Evolutionary conservation across 192 early-diverging fungal species (phyloP).

Genomic region (Coemansia sp.): DNA sequence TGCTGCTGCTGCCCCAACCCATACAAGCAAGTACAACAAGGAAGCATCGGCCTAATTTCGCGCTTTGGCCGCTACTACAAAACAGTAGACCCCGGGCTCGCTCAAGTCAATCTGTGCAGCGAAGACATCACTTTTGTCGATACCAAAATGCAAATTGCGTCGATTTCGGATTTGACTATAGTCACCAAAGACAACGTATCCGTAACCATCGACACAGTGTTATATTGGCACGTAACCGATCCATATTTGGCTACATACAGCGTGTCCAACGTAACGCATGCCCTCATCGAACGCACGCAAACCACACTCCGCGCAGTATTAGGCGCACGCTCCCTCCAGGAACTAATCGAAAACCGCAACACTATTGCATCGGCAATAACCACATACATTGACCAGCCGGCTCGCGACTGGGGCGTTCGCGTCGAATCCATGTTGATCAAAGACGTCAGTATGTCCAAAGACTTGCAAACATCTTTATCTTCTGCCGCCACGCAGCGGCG

Average conservation of each 20-base stretch:
- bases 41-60: conserved; percentile 45
- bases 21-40: conserved; percentile 47
- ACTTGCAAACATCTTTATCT: conserved; percentile 79
- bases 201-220: conserved; percentile 78
- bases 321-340: conserved; percentile 81
- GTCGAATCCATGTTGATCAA: conserved; percentile 84
- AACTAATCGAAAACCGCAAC: conserved; percentile 86
- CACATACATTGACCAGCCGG: conserved; percentile 77
- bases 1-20: conserved; percentile 55
- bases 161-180: conserved; percentile 70
- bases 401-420: conserved; percentile 75
- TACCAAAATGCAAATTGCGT: conserved; percentile 63
- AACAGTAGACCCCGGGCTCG: conserved; percentile 59
- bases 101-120: conserved; percentile 55
- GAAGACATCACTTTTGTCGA: conserved; percentile 52
- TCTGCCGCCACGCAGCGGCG: conserved; percentile 87
- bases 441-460: conserved; percentile 71
- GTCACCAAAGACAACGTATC: conserved; percentile 92
- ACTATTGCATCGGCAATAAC: conserved; percentile 83
- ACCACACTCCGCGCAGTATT: conserved; percentile 86
- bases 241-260: conserved; percentile 79
- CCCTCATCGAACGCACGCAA: conserved; percentile 84
- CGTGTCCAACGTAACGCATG: conserved; percentile 76
- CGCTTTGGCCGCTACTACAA: conserved; percentile 59
- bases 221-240: conserved; percentile 82